Evolutionary conservation across 306 rosid species (phyloP).

Genomic region (Inga laurina): DNA sequence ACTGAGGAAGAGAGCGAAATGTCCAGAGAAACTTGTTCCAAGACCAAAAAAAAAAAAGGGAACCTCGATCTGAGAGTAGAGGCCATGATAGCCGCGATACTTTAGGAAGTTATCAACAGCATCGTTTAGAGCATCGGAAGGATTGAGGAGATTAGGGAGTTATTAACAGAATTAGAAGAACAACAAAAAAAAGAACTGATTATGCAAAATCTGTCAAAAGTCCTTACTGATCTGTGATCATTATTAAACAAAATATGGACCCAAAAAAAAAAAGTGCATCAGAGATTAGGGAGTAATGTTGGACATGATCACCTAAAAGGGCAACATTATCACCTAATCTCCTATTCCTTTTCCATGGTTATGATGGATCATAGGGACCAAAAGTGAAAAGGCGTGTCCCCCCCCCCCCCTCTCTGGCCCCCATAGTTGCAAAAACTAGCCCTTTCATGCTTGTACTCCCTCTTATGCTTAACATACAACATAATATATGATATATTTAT

Average conservation of each 20-base stretch:
- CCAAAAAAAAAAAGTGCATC: neutral
- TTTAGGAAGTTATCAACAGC: conserved; percentile 52
- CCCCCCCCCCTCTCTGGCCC: neutral
- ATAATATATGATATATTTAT: no score
- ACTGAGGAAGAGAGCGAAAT: neutral
- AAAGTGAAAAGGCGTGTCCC: neutral
- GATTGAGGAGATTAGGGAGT: conserved; percentile 17
- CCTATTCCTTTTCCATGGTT: neutral
- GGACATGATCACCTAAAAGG: neutral
- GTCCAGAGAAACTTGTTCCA: neutral
- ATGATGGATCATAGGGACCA: neutral
- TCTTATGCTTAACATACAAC: no score
- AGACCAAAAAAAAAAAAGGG: neutral
- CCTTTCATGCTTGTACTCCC: no score
- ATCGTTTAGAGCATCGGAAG: conserved; percentile 43
- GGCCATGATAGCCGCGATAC: conserved; percentile 57
- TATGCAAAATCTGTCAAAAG: no score
- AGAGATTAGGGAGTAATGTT: neutral
- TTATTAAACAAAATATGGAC: no score
- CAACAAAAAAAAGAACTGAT: no score
- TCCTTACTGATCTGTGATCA: no score
- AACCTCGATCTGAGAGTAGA: conserved; percentile 77
- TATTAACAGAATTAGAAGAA: neutral
- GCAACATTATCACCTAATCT: neutral
- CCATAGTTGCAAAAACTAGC: neutral